Evolutionary conservation across 2,329 filamentous ascomycete genomes (phyloP).

Genomic region (Didymella glomerata): DNA sequence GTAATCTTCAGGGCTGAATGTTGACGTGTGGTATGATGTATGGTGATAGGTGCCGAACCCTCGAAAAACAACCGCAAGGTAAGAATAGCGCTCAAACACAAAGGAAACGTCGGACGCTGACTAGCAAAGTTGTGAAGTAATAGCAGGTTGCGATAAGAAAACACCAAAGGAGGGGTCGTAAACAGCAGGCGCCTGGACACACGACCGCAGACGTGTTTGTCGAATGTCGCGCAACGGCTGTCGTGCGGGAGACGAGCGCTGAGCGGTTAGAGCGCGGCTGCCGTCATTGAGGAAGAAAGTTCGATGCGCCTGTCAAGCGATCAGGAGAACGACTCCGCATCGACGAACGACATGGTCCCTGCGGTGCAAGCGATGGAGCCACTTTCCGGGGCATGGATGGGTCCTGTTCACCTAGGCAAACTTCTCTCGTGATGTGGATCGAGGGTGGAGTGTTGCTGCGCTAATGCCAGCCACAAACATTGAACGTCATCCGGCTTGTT

Average conservation of each 20-base stretch:
- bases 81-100: constrained; percentile 24
- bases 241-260: constrained; percentile 16
- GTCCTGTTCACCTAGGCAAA: constrained; percentile 13
- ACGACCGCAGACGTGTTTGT: constrained; percentile 8
- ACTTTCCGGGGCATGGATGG: constrained; percentile 20
- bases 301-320: constrained; percentile 15
- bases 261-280: constrained; percentile 15
- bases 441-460: constrained; percentile 21
- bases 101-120: constrained; percentile 18
- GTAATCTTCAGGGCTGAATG: constrained; percentile 19
- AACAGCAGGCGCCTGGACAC: constrained; percentile 17
- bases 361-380: constrained; percentile 17
- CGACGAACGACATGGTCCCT: constrained; percentile 14
- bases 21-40: constrained; percentile 21
- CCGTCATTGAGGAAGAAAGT: constrained; percentile 14
- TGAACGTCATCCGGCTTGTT: constrained; percentile 8
- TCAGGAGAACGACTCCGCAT: constrained; percentile 22
- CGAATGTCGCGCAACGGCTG: constrained; percentile 13
- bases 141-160: constrained; percentile 8
- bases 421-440: constrained; percentile 24
- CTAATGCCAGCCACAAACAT: constrained; percentile 19
- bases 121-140: constrained; percentile 14
- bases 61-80: constrained; percentile 17
- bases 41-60: constrained; percentile 7
- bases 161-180: constrained; percentile 15